A percentile compares a stretch with the other conserved stretches of the same genome.
phyloP scores from a whole-genome alignment of 2,329 filamentous ascomycete species.

The Neobulgaria alba region DNA sequence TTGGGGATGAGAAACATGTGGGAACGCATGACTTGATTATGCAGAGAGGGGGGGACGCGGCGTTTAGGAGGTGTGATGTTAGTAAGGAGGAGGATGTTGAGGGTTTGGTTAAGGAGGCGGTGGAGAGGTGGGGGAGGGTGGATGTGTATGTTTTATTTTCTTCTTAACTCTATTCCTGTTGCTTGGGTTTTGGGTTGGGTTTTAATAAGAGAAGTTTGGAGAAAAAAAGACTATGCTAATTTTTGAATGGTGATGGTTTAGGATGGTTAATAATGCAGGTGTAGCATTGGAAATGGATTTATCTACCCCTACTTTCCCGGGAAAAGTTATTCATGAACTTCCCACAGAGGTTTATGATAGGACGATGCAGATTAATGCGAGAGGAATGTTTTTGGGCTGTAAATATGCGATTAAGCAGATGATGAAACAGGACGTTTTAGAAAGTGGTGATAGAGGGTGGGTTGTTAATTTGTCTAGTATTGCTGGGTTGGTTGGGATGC shows the following conservation, averaged over 20 bases:
- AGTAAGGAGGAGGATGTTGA: neutral
- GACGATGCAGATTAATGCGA: slow-evolving; percentile 1
- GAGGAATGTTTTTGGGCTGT: neutral
- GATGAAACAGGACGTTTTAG: slow-evolving; percentile 2
- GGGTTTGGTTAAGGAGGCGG: neutral
- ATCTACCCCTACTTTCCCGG: neutral
- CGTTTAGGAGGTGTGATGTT: neutral
- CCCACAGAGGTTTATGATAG: neutral
- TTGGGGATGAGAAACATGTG: neutral
- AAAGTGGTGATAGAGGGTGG: slow-evolving; percentile 4
- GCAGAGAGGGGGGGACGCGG: too few relatives aligned
- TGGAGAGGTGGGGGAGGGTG: neutral
- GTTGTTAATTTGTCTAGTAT: slow-evolving; percentile 3
- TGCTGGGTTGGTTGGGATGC: neutral
- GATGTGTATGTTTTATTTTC: neutral
- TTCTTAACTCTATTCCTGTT: neutral
- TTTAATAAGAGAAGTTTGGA: neutral
- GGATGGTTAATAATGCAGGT: slow-evolving; percentile 2
- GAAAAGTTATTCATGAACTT: neutral
- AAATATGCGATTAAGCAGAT: slow-evolving; percentile 4
- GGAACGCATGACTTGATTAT: neutral
- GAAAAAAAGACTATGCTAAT: neutral
- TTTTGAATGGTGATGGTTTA: neutral
- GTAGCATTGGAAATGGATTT: slow-evolving; percentile 1
- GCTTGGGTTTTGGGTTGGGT: neutral